A percentile compares a stretch with the other conserved stretches of the same genome.
Conservation (phyloP, 1,284 basidiomycete species). For the Hemileia vastatrix region DNA sequence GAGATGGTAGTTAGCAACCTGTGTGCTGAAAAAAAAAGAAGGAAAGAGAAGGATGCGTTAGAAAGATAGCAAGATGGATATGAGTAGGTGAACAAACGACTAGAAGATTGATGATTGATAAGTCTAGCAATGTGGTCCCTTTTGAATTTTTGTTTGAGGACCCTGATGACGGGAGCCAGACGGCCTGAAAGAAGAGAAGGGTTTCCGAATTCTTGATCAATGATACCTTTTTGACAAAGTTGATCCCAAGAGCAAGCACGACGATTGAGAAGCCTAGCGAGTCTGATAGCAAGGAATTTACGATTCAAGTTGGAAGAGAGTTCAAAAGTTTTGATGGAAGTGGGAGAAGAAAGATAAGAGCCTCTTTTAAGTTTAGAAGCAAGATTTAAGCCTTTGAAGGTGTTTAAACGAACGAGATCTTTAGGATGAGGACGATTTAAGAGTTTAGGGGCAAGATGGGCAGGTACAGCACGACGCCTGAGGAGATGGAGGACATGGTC, state of each 20-base stretch:
- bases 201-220: slow-evolving; percentile 1
- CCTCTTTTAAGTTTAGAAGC: slow-evolving; percentile 1
- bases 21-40: too few relatives aligned
- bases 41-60: too few relatives aligned
- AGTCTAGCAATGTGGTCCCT: slow-evolving; percentile 9
- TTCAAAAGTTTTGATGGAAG: neutral
- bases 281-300: slow-evolving; percentile 1
- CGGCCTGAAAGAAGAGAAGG: neutral
- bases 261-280: neutral
- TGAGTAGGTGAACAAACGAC: too few relatives aligned
- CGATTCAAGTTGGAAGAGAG: neutral
- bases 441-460: neutral
- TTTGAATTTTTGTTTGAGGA: slow-evolving; percentile 3
- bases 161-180: slow-evolving; percentile 3
- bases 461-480: neutral
- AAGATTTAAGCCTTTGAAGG: slow-evolving; percentile 5
- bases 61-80: too few relatives aligned
- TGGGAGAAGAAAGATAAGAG: slow-evolving; percentile 7
- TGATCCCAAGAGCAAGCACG: neutral
- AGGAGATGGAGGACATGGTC: slow-evolving; percentile 3
- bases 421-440: neutral
- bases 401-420: slow-evolving; percentile 2
- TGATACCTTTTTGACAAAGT: neutral
- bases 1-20: too few relatives aligned
- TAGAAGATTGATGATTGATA: too few relatives aligned